Evolutionary conservation across 805 yeast species (phyloP).

Genomic region (Pichia rugopelliculosa): DNA sequence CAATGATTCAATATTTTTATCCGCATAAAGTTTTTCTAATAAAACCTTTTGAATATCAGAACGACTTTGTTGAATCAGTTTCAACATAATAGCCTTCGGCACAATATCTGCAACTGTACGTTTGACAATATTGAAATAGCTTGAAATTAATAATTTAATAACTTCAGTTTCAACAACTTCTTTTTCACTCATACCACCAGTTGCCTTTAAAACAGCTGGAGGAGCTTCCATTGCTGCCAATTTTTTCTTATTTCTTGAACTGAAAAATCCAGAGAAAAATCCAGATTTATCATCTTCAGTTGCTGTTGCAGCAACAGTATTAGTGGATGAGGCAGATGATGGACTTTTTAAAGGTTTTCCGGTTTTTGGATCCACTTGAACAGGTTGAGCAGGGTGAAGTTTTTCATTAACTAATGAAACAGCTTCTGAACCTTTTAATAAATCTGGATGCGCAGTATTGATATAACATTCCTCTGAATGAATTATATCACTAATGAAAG

Average conservation of each 20-base stretch:
- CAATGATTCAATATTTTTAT: slow-evolving; percentile 63
- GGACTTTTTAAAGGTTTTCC: slow-evolving; percentile 55
- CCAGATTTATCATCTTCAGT: slow-evolving; percentile 55
- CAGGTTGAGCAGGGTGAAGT: slow-evolving; percentile 63
- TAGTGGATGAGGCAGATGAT: slow-evolving; percentile 16
- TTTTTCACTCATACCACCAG: slow-evolving; percentile 88
- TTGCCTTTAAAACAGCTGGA: slow-evolving; percentile 87
- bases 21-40: slow-evolving; percentile 76
- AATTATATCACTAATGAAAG: slow-evolving; percentile 77
- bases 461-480: slow-evolving; percentile 86
- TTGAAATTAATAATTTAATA: slow-evolving; percentile 81
- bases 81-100: slow-evolving; percentile 93
- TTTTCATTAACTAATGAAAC: slow-evolving; percentile 88
- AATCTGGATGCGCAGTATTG: slow-evolving; percentile 96
- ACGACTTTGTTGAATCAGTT: slow-evolving; percentile 77
- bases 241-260: slow-evolving; percentile 87
- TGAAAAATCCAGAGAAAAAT: slow-evolving; percentile 93
- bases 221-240: slow-evolving; percentile 96
- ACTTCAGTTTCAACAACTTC: slow-evolving; percentile 97
- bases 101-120: slow-evolving; percentile 88
- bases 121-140: slow-evolving; percentile 88
- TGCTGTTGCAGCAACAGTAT: slow-evolving; percentile 24
- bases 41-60: slow-evolving; percentile 86
- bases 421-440: slow-evolving; percentile 90
- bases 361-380: slow-evolving; percentile 79